Percentiles rank a stretch among this genome's conserved stretches.
Evolutionary conservation across 2,329 filamentous ascomycete genomes (phyloP).

Genomic region (Clathrospora elynae): DNA sequence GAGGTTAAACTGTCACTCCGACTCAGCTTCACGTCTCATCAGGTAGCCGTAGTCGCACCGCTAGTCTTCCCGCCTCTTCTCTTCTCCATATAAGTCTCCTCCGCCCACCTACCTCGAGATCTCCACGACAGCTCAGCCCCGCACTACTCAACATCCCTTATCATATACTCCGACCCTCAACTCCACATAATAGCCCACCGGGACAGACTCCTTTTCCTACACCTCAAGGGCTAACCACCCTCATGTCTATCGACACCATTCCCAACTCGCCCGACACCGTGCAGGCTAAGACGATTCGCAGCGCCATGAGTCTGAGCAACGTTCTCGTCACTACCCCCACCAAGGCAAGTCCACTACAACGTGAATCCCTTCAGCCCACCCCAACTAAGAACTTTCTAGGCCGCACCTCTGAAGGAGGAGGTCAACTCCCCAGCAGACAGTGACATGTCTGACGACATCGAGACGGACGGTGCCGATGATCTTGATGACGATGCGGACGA

Average conservation of each 20-base stretch:
- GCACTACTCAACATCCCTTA: background rate
- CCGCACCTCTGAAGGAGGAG: conserved; percentile 3
- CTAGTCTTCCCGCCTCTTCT: conserved; percentile 4
- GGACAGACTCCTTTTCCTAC: conserved; percentile 1
- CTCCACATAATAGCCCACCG: background rate
- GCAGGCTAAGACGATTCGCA: conserved; percentile 19
- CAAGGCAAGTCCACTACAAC: too few relatives aligned
- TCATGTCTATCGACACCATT: conserved; percentile 15
- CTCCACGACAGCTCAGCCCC: conserved; percentile 8
- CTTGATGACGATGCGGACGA: conserved; percentile 7
- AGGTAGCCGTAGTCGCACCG: conserved; percentile 7
- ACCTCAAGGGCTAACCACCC: background rate
- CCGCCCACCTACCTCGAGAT: conserved; percentile 37
- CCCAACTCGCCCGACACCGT: background rate
- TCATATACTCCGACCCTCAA: background rate
- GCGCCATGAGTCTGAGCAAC: conserved; percentile 34
- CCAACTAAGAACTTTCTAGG: conserved; percentile 6
- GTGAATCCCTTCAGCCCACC: too few relatives aligned
- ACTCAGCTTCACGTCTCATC: conserved; percentile 25
- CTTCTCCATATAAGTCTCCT: conserved; percentile 21
- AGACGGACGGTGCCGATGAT: conserved; percentile 3
- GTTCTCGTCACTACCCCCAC: conserved; percentile 18
- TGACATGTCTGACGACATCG: background rate
- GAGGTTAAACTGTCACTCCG: conserved; percentile 19
- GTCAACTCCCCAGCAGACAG: conserved; percentile 12